Evolutionary conservation across 306 rosid species (phyloP).

Genomic region (Rubus parviflorus): DNA sequence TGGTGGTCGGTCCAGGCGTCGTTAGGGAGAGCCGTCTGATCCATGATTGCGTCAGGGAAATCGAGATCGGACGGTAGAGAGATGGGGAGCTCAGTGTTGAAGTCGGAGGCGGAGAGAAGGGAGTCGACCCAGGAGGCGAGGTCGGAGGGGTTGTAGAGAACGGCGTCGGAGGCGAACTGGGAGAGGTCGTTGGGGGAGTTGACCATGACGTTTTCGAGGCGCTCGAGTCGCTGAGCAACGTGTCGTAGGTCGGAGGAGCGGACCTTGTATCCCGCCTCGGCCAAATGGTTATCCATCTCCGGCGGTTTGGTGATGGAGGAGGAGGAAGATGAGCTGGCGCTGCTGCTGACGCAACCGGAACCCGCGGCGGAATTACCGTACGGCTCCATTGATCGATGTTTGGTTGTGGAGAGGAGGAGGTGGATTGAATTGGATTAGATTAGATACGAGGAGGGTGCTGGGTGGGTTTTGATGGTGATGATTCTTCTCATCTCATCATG

Average conservation of each 20-base stretch:
- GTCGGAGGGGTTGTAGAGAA: constrained; percentile 72
- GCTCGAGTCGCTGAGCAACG: constrained; percentile 68
- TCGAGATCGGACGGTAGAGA: constrained; percentile 54
- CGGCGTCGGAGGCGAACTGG: constrained; percentile 58
- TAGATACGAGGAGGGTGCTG: neutral
- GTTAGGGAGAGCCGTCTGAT: constrained; percentile 3
- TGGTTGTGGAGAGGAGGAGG: neutral
- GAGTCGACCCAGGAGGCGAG: constrained; percentile 78
- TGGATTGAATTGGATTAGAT: constrained; percentile 8
- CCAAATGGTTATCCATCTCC: constrained; percentile 64
- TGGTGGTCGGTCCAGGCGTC: constrained; percentile 31
- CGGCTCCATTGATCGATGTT: constrained; percentile 36
- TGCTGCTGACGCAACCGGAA: constrained; percentile 33
- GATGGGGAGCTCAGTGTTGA: constrained; percentile 34
- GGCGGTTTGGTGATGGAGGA: constrained; percentile 36
- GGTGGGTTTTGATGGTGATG: constrained; percentile 18
- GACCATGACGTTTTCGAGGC: constrained; percentile 58
- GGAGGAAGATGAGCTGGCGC: constrained; percentile 45
- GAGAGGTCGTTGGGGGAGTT: constrained; percentile 59
- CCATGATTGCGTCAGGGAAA: constrained; percentile 30
- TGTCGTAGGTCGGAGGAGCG: constrained; percentile 69
- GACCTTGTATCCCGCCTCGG: constrained; percentile 73
- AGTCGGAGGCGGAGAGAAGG: constrained; percentile 54
- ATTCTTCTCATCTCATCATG: neutral
- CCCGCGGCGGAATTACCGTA: constrained; percentile 31